These are phyloP conservation scores for Acer campestre DNA, from an alignment of 345 rosid species.

Conservation along the genomic window DNA sequence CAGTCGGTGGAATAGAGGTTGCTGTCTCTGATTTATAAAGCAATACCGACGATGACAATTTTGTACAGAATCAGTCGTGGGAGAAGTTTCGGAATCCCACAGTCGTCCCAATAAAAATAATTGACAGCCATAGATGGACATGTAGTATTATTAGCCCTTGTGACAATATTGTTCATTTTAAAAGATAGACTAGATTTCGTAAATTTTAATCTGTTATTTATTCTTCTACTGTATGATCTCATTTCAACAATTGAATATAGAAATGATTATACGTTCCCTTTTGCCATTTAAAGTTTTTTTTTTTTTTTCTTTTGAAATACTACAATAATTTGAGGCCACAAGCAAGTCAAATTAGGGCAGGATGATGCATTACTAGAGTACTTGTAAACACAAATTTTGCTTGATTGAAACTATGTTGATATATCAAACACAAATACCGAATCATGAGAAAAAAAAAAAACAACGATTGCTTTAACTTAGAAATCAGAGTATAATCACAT, in stretches of 20 bases:
- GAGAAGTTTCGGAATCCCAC: background rate
- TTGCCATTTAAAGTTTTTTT: background rate
- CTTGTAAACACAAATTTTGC: background rate
- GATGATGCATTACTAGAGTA: too few species aligned
- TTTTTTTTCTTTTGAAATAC: background rate
- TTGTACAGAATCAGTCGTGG: conserved; percentile 29
- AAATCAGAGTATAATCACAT: background rate
- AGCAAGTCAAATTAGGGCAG: too few species aligned
- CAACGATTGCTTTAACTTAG: background rate
- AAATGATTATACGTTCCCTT: background rate
- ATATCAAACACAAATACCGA: background rate
- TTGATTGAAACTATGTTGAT: background rate
- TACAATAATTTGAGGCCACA: too few species aligned
- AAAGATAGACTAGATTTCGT: background rate
- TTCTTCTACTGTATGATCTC: background rate
- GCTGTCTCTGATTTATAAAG: background rate
- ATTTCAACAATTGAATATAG: background rate
- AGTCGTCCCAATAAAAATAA: background rate
- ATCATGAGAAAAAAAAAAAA: background rate
- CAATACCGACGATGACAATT: conserved; percentile 9
- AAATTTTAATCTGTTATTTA: background rate
- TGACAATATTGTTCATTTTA: background rate
- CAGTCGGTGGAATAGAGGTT: too few species aligned
- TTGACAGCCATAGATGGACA: background rate
- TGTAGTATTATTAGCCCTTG: background rate